Evolutionary conservation across 2,329 filamentous ascomycete genomes (phyloP).

Genomic region (Colletotrichum eremochloae): DNA sequence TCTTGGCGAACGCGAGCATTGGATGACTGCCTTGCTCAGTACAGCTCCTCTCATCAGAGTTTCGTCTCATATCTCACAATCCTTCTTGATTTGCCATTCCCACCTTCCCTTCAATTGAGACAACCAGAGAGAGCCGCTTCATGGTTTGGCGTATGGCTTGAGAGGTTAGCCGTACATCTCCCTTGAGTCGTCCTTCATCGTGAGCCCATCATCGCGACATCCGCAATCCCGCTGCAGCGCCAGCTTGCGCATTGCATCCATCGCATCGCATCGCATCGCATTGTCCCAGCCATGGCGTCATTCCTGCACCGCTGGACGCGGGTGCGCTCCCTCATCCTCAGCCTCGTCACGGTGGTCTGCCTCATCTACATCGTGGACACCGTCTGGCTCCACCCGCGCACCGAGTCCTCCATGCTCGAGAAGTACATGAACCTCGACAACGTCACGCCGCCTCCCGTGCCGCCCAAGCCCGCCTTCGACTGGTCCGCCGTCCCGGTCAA

Average conservation of each 20-base stretch:
- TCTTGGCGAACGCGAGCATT: neutral
- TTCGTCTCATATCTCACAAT: neutral
- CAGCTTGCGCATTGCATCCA: neutral
- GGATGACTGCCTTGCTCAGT: neutral
- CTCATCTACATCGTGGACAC: slow-evolving; percentile 31
- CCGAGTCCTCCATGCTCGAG: slow-evolving; percentile 45
- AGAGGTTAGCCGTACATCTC: neutral
- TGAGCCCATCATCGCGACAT: neutral
- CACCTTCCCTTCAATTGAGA: neutral
- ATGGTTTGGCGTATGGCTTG: neutral
- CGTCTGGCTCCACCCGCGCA: slow-evolving; percentile 1
- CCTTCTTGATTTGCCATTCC: neutral
- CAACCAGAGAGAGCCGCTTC: no score
- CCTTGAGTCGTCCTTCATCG: neutral
- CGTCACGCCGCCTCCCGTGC: slow-evolving; percentile 24
- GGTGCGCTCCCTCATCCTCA: slow-evolving; percentile 25
- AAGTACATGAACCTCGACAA: slow-evolving; percentile 50
- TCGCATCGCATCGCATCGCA: neutral
- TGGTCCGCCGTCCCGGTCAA: slow-evolving; percentile 51
- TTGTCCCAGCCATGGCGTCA: neutral
- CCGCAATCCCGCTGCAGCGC: no score
- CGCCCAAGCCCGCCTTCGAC: slow-evolving; percentile 52
- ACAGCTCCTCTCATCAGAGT: neutral
- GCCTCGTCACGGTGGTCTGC: slow-evolving; percentile 1
- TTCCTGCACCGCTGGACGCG: slow-evolving; percentile 31